A percentile compares a stretch with the other conserved stretches of the same genome.
Evolutionary conservation across 495 filamentous ascomycete species (phyloP).

Genomic region (Penicillium arizonense): DNA sequence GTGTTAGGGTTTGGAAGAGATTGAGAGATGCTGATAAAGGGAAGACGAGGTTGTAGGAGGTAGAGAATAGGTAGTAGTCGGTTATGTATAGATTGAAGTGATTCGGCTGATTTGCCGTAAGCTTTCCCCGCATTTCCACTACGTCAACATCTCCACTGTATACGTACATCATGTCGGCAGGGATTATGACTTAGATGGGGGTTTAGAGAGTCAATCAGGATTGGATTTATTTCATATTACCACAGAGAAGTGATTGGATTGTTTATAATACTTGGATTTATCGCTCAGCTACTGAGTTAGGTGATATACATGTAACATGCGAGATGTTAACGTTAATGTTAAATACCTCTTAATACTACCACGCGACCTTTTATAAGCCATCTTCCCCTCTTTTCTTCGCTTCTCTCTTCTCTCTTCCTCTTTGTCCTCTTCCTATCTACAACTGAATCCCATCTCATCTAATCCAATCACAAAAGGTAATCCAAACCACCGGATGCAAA

Average conservation of each 20-base stretch:
- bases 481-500: constrained; percentile 5
- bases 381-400: not conserved
- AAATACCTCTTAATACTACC: not conserved
- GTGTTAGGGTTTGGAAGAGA: constrained; percentile 45
- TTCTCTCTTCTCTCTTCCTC: not conserved
- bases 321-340: too few species aligned
- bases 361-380: not conserved
- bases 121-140: constrained; percentile 31
- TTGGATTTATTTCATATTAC: not conserved
- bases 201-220: not conserved
- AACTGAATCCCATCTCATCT: not conserved
- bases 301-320: too few species aligned
- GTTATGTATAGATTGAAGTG: not conserved
- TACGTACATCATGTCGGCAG: constrained; percentile 2
- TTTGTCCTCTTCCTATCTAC: not conserved
- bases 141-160: constrained; percentile 16
- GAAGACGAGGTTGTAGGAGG: constrained; percentile 8
- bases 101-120: constrained; percentile 7
- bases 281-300: not conserved
- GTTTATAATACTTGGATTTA: not conserved
- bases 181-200: too few species aligned
- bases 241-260: not conserved
- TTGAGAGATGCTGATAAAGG: constrained; percentile 21
- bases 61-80: constrained; percentile 2
- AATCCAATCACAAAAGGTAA: not conserved